Percentiles rank a stretch among this genome's conserved stretches.
Evolutionary conservation across 768 basidiomycete species (phyloP).

Genomic region (Krasilnikovozyma curviuscula): DNA sequence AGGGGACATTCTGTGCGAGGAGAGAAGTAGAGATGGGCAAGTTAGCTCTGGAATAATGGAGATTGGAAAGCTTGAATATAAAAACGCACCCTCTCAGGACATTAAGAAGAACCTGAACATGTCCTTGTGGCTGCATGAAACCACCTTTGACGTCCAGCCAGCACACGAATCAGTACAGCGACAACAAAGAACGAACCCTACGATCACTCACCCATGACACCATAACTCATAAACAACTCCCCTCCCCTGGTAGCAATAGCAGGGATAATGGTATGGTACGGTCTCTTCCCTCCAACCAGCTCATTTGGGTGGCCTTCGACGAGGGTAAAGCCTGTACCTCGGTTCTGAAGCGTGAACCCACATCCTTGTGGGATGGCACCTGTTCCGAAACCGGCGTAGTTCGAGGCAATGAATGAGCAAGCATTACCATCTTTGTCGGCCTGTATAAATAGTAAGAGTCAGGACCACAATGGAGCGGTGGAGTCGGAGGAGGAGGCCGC

Average conservation of each 20-base stretch:
- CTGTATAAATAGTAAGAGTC: too few relatives aligned
- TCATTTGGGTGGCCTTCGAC: constrained; percentile 67
- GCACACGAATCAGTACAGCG: constrained; percentile 39
- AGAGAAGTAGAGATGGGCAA: too few relatives aligned
- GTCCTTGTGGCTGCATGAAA: constrained; percentile 80
- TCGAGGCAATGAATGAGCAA: constrained; percentile 36
- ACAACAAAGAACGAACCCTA: constrained; percentile 2
- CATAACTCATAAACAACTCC: constrained; percentile 66
- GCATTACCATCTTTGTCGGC: constrained; percentile 28
- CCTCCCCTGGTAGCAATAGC: constrained; percentile 57
- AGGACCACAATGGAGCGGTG: too few relatives aligned
- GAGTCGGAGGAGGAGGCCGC: too few relatives aligned
- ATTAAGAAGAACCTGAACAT: constrained; percentile 82
- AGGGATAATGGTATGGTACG: constrained; percentile 88
- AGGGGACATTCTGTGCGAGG: too few relatives aligned
- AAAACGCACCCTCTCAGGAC: constrained; percentile 71
- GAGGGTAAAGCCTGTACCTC: constrained; percentile 68
- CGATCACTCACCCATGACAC: constrained; percentile 16
- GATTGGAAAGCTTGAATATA: too few relatives aligned
- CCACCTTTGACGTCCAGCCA: constrained; percentile 33
- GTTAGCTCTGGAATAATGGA: too few relatives aligned
- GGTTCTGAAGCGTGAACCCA: constrained; percentile 89
- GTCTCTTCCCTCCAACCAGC: constrained; percentile 44
- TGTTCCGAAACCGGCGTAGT: constrained; percentile 49
- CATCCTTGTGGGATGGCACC: constrained; percentile 77